phyloP scores from a whole-genome alignment of 2,329 filamentous ascomycete species.

The Beauveria australis region DNA sequence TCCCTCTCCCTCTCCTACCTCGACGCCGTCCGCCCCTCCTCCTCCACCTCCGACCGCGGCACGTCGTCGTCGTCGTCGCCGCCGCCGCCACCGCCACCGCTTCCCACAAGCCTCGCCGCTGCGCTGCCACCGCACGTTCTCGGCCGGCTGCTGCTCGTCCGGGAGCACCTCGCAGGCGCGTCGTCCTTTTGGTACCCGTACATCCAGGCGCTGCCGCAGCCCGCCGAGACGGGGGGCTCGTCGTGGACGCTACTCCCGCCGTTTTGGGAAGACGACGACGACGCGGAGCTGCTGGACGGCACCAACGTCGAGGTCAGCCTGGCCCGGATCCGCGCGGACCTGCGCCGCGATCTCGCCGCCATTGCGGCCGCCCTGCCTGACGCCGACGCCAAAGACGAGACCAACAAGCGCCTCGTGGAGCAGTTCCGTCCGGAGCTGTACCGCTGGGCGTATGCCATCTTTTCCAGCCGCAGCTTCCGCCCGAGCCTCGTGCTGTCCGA shows the following conservation, averaged over 20 bases:
- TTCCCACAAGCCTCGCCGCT: slow-evolving; percentile 57
- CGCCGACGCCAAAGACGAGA: slow-evolving; percentile 7
- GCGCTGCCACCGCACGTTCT: slow-evolving; percentile 50
- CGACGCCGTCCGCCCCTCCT: slow-evolving; percentile 39
- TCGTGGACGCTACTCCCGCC: not conserved
- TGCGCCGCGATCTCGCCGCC: slow-evolving; percentile 37
- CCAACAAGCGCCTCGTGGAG: slow-evolving; percentile 19
- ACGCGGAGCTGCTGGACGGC: slow-evolving; percentile 47
- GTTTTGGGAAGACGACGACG: slow-evolving; percentile 51
- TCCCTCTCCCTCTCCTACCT: slow-evolving; percentile 49
- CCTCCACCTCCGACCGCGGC: slow-evolving; percentile 49
- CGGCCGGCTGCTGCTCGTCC: slow-evolving; percentile 60
- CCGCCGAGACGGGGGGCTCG: slow-evolving; percentile 25
- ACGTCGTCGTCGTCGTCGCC: slow-evolving; percentile 31
- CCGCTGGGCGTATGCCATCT: slow-evolving; percentile 57
- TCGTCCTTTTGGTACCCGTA: slow-evolving; percentile 63
- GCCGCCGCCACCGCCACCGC: slow-evolving; percentile 29
- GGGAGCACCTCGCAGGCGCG: slow-evolving; percentile 52
- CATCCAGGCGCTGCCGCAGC: slow-evolving; percentile 56
- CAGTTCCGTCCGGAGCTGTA: slow-evolving; percentile 45
- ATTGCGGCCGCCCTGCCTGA: slow-evolving; percentile 29
- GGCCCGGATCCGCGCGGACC: slow-evolving; percentile 36
- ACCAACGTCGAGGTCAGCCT: slow-evolving; percentile 45
- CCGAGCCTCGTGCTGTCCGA: slow-evolving; percentile 63
- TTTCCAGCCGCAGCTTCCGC: slow-evolving; percentile 57